Base-by-base conservation (phyloP, 371 early-diverging fungal species). In the Mortierella sp. region DNA sequence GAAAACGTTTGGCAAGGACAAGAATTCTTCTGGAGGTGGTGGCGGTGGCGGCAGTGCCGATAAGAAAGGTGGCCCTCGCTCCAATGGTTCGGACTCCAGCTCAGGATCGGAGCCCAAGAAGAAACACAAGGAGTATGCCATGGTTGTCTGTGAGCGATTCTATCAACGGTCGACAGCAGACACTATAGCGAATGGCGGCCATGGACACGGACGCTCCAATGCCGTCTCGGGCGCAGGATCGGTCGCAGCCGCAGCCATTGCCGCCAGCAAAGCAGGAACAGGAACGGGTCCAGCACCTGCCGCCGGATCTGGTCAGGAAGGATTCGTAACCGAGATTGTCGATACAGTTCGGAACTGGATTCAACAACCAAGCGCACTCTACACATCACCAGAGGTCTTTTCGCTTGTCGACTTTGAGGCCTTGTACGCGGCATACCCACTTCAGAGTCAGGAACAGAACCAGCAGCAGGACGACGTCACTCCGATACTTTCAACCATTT, bases 1-100 rank as follows among this genome's bases (percentile, higher is more conserved):
- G 77, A 94, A 94, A 87, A 93, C 91, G 37, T 92, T 92, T 79
- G 78, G 87, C 69, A 87, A 78, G 61, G 88, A 78, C 64, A 83
- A 83, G 75, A 53, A 51, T 31, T 37, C 81, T 26, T 46, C 48
- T 46, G 48, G 48, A 11, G 13, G 48, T 10, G 48, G 48, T 13
- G 48, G 48, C 13, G 48, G 48, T 9, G 48, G 48, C 13, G 73
- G 61, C 28, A 59, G 54, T 16, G n/a, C 74, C 24, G 87, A 82
- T 50, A 80, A 81, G 72, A 86, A 82, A 40, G 86, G 82, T 26
- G 71, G 76, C 37, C 37, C 64, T 31, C 80, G 81, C 67, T 26
- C 69, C 24, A 77, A 59, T 24, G 74, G 78, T 78, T 16, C 43
- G 3, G 80, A 54, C 51, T 34, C 64, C 16, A 51, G 71, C n/a